phyloP scores from a whole-genome alignment of 345 rosid genomes.

The Salix caprea region DNA sequence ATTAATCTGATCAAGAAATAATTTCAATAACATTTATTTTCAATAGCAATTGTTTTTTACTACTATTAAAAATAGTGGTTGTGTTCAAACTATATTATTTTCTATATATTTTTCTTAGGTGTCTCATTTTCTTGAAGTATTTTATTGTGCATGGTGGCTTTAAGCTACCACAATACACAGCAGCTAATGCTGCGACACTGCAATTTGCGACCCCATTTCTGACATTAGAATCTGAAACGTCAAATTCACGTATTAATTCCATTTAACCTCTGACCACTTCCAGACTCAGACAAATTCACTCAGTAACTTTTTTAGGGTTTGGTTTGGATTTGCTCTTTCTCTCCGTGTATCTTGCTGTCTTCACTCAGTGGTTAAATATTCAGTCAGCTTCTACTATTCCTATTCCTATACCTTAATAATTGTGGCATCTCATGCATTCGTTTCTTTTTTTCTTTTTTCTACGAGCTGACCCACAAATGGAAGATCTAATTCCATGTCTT shows the following conservation, averaged over 20 bases:
- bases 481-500: background rate
- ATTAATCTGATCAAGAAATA: no score
- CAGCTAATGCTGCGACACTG: background rate
- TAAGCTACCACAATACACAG: background rate
- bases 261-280: conserved; percentile 20
- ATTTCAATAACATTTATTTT: no score
- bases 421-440: background rate
- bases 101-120: no score
- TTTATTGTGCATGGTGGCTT: conserved; percentile 2
- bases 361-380: background rate
- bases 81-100: no score
- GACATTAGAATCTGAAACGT: conserved; percentile 75
- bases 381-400: background rate
- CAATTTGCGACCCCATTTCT: conserved; percentile 15
- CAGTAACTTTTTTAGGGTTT: background rate
- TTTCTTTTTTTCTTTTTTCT: background rate
- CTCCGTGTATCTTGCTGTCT: background rate
- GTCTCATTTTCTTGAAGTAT: no score
- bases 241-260: conserved; percentile 38
- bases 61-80: no score
- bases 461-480: background rate
- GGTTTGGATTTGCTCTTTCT: background rate
- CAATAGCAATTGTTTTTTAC: no score
- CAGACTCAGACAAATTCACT: background rate
- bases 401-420: background rate